Conservation (phyloP, 768 basidiomycete species). For the Russula compacta region DNA sequence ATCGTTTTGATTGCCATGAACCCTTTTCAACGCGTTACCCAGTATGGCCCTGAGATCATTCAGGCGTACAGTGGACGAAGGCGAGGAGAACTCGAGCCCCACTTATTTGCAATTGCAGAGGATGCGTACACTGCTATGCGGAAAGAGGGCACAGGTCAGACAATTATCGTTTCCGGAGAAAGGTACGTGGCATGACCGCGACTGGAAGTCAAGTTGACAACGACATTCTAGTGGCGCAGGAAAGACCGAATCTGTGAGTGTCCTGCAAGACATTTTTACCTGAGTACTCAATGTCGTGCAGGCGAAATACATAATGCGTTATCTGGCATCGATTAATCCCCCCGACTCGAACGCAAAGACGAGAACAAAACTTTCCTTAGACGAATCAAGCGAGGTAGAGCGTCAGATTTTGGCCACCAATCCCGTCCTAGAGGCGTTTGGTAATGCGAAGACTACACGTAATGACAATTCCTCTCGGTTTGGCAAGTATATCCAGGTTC, state of each 20-base stretch:
- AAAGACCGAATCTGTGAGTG: conserved; percentile 89
- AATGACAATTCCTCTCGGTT: conserved; percentile 99
- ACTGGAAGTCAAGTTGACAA: conserved; percentile 17
- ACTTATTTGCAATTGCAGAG: conserved; percentile 97
- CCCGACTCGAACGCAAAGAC: conserved; percentile 49
- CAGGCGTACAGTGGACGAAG: conserved; percentile 90
- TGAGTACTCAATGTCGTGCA: conserved; percentile 25
- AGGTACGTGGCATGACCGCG: conserved; percentile 44
- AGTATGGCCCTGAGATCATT: conserved; percentile 95
- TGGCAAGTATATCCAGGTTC: conserved; percentile 98
- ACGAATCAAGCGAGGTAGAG: conserved; percentile 91
- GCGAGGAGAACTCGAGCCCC: conserved; percentile 93
- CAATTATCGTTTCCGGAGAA: conserved; percentile 97
- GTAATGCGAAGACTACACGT: conserved; percentile 97
- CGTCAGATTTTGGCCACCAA: conserved; percentile 98
- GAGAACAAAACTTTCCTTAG: conserved; percentile 64
- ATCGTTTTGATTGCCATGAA: conserved; percentile 99
- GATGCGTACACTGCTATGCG: conserved; percentile 98
- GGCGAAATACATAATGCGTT: conserved; percentile 99
- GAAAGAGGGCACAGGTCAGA: conserved; percentile 88
- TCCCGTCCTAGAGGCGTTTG: conserved; percentile 97
- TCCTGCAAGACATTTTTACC: neutral
- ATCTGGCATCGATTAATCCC: conserved; percentile 96
- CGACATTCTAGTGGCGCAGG: conserved; percentile 76
- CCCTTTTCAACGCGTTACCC: conserved; percentile 93